phyloP scores from a whole-genome alignment of 495 filamentous ascomycete species.

The Aspergillus olivimuriae region DNA sequence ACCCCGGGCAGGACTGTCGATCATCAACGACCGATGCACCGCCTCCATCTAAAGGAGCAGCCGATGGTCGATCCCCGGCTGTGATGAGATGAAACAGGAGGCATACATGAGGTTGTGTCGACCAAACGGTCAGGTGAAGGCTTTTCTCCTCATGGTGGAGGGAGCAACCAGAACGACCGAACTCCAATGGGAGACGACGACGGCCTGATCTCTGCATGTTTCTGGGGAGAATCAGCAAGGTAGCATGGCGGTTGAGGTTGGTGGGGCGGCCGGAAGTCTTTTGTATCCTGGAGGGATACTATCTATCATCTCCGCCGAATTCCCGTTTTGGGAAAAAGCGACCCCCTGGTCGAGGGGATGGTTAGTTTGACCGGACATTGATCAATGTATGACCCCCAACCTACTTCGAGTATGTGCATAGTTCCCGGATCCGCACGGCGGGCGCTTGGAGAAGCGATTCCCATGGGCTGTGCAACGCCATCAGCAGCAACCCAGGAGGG shows the following conservation, averaged over 20 bases:
- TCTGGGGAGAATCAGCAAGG: too few relatives aligned
- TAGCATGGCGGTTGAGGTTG: background rate
- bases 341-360: too few relatives aligned
- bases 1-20: background rate
- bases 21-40: background rate
- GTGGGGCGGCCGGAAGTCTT: background rate
- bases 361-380: too few relatives aligned
- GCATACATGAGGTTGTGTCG: too few relatives aligned
- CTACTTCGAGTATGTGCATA: too few relatives aligned
- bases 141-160: background rate
- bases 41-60: background rate
- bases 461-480: slow-evolving; percentile 6
- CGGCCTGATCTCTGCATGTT: background rate
- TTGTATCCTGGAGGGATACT: too few relatives aligned
- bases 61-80: background rate
- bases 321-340: too few relatives aligned
- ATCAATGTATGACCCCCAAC: too few relatives aligned
- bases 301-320: too few relatives aligned
- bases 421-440: too few relatives aligned
- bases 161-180: background rate
- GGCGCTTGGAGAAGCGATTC: background rate
- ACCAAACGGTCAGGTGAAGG: slow-evolving; percentile 3
- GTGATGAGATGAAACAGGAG: background rate
- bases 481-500: slow-evolving; percentile 7
- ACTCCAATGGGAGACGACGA: slow-evolving; percentile 3